Evolutionary conservation across 225 moss, liverwort and hornwort genomes (phyloP).

Genomic region (Sphagnum contortum): DNA sequence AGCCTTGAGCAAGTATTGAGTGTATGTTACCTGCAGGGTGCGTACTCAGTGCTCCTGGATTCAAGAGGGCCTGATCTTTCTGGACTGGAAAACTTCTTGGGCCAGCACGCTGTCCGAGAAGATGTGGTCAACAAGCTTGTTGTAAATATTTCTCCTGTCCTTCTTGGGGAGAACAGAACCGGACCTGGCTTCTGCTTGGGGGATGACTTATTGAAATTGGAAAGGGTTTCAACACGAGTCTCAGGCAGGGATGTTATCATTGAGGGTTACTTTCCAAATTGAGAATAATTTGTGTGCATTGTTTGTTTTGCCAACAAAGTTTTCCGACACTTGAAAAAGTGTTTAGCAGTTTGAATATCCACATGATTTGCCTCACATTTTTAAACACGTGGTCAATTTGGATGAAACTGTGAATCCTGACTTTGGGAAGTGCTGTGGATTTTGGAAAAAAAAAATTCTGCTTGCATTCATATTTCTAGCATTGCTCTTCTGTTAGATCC

Average conservation of each 20-base stretch:
- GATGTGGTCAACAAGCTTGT: constrained; percentile 60
- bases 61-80: constrained; percentile 47
- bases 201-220: constrained; percentile 40
- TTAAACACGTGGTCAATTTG: too few species aligned
- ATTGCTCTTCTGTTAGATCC: too few species aligned
- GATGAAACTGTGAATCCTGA: too few species aligned
- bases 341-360: too few species aligned
- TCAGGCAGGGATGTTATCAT: constrained; percentile 53
- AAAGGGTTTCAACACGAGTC: constrained; percentile 46
- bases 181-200: constrained; percentile 39
- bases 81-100: constrained; percentile 56
- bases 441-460: too few species aligned
- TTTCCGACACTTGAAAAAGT: too few species aligned
- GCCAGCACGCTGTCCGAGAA: constrained; percentile 37
- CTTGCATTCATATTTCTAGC: too few species aligned
- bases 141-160: constrained; percentile 58
- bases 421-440: too few species aligned
- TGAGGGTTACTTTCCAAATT: constrained; percentile 49
- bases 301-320: too few species aligned
- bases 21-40: constrained; percentile 55
- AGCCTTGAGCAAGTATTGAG: constrained; percentile 47
- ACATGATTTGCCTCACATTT: too few species aligned
- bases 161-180: constrained; percentile 36
- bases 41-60: constrained; percentile 67
- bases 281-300: too few species aligned